Percentiles rank a stretch among this genome's conserved stretches.
phyloP scores from a whole-genome alignment of 164 flowering plant species.

The Vitis labrusca region DNA sequence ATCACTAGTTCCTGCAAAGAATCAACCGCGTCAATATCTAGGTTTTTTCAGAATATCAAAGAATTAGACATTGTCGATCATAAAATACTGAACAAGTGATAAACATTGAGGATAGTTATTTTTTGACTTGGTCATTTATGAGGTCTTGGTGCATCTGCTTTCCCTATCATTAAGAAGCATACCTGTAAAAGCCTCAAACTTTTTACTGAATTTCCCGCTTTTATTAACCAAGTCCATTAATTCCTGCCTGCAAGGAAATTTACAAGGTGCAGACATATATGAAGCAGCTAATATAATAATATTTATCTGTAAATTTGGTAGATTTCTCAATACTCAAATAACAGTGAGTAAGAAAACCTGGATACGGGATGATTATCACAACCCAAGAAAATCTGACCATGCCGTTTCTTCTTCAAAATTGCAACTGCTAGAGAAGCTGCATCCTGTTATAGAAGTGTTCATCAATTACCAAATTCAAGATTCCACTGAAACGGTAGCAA shows the following conservation, averaged over 20 bases:
- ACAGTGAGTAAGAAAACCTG: constrained; percentile 45
- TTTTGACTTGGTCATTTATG: neutral
- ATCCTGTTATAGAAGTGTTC: constrained; percentile 47
- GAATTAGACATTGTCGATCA: neutral
- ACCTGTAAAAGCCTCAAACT: constrained; percentile 68
- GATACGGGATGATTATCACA: constrained; percentile 95
- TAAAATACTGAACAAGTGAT: neutral
- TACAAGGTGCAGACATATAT: neutral
- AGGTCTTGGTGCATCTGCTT: neutral
- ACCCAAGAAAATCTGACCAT: constrained; percentile 74
- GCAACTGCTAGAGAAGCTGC: constrained; percentile 87
- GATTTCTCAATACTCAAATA: neutral
- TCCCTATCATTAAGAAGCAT: neutral
- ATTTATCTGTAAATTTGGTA: no score
- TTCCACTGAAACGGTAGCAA: neutral
- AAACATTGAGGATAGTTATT: neutral
- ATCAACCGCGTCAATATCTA: no score
- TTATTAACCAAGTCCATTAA: constrained; percentile 74
- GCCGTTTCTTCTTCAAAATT: constrained; percentile 70
- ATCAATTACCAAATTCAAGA: neutral
- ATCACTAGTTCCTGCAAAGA: constrained; percentile 50
- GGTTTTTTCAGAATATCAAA: no score
- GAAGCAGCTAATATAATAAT: no score
- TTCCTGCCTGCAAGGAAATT: constrained; percentile 59
- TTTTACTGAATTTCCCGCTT: constrained; percentile 75